Percentiles rank a stretch among this genome's conserved stretches.
Evolutionary conservation across 2,329 filamentous ascomycete genomes (phyloP).

Genomic region (Talaromyces verruculosus): DNA sequence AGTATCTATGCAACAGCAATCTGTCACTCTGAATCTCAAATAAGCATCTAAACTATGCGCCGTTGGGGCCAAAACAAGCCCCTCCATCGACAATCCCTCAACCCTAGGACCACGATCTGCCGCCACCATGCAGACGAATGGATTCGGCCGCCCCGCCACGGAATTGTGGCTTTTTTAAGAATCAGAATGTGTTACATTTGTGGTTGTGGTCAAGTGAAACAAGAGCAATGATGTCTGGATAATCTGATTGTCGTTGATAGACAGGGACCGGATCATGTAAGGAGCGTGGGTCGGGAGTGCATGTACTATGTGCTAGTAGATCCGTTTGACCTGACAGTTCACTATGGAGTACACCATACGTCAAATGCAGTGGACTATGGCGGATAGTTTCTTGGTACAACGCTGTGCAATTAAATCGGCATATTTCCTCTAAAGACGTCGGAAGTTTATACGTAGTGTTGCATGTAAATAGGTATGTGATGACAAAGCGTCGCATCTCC

Average conservation of each 20-base stretch:
- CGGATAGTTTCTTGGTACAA: not conserved
- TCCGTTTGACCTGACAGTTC: not conserved
- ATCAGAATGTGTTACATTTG: not conserved
- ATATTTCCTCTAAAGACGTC: not conserved
- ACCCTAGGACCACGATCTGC: slow-evolving; percentile 21
- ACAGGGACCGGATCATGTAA: slow-evolving; percentile 7
- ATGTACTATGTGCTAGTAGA: not conserved
- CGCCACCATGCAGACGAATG: slow-evolving; percentile 21
- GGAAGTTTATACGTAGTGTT: not conserved
- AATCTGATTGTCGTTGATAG: not conserved
- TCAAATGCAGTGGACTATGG: not conserved
- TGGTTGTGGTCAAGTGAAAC: not conserved
- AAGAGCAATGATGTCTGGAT: not conserved
- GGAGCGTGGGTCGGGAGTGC: not conserved
- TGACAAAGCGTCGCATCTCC: slow-evolving; percentile 14
- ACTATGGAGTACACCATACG: not conserved
- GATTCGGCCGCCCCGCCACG: slow-evolving; percentile 11
- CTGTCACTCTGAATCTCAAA: not conserved
- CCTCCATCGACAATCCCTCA: slow-evolving; percentile 8
- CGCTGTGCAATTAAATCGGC: not conserved
- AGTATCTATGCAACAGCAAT: not conserved
- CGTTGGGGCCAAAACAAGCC: slow-evolving; percentile 14
- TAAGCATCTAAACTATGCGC: slow-evolving; percentile 10
- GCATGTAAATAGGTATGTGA: not conserved
- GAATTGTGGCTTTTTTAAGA: slow-evolving; percentile 3